Evolutionary conservation across 2,329 filamentous ascomycete genomes (phyloP), one percentile per base, ranked within the genome.

Genomic region (Ophiostoma himal-ulmi): DNA sequence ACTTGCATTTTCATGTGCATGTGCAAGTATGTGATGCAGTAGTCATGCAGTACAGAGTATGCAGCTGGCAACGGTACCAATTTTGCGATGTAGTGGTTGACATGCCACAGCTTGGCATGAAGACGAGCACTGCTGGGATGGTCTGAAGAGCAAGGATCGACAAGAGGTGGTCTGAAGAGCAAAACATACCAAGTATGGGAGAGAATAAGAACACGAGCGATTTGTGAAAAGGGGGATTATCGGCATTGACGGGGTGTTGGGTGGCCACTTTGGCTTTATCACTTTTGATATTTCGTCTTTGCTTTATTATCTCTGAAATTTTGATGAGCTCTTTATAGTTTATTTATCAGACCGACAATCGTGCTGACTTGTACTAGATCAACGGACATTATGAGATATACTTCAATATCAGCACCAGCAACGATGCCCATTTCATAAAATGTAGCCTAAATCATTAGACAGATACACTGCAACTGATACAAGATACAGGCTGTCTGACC

Each of bases 171-270:
- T 48, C n/a, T 44, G 41, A 14, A 44, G 41, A 48, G 10, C 17
- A 20, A 48, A 7, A n/a, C 14, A 39, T 39, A 39, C 37, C 1
- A 2, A 48, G 44, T 48, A 48, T n/a, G 44, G 5, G 17, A 48
- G 44, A 30, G 52, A 57, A 57, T 26, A 57, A 57, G 52, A 57
- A 57, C 52, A 57, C 52, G 52, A 57, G 52, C 44, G 14, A 17
- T 48, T 5, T 17, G 20, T 22, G 26, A 26, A 57, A 44, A 44
- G 14, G 4, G 22, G 22, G 22, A 17, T 22, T 22, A 20, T 39
- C 37, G 11, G 37, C 37, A 39, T 20, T 5, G 41, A 48, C 44
- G 20, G 44, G 14, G 8, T 44, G 41, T 17, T 20, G 6, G 17
- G 44, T 20, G 41, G 11, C 17, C 17, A 44, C 17, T 48, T 44